Evolutionary conservation across 768 basidiomycete genomes (phyloP), one percentile per base, ranked within the genome.

Genomic region (Rhizopogon vinicolor): DNA sequence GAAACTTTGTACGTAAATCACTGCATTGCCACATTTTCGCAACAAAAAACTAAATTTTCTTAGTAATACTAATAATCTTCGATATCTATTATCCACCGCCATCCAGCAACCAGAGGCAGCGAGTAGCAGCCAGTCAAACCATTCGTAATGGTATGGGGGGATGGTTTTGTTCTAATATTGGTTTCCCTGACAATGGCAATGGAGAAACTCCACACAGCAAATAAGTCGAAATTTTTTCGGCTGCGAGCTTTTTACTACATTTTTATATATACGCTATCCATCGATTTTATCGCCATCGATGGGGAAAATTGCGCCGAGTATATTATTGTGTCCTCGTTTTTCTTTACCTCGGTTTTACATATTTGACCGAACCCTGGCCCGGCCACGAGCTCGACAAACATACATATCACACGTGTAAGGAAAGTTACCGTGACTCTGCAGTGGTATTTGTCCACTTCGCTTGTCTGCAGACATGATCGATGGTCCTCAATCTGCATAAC

Each of bases 1-100:
- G 61, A 70, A 64, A 53, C 33, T 52, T 67, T 41, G 45, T 59
- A 63, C 58, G 58, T 66, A 58, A 58, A 58, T 54, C 48, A 57
- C 35, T 9, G 35, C 35, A 28, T 14, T 56, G 40, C 35, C 44
- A 49, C 46, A 58, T 64, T 69, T 63, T 45, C 58, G 62, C 50
- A 41, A 52, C 37, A 5, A 31, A 10, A 5, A 33, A 52, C 25
- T 41, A 52, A 33, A 41, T 52, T 52, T 19, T 35, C 33, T 25
- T 25, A 25, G 25, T 25, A 25, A 25, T 14, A 35, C 41, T 25
- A 55, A 53, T 29, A 25, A 25, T 25, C 25, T 25, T 25, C 25
- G 25, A 25, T 4, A 25, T 22, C 22, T 22, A 22, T 22, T 22
- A 22, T 25, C 25, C 25, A 25, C 3, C 25, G 25, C 3, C 25